A percentile compares a stretch with the other conserved stretches of the same genome.
Conservation (phyloP, 257 asterid genomes). For the Lycium ferocissimum region DNA sequence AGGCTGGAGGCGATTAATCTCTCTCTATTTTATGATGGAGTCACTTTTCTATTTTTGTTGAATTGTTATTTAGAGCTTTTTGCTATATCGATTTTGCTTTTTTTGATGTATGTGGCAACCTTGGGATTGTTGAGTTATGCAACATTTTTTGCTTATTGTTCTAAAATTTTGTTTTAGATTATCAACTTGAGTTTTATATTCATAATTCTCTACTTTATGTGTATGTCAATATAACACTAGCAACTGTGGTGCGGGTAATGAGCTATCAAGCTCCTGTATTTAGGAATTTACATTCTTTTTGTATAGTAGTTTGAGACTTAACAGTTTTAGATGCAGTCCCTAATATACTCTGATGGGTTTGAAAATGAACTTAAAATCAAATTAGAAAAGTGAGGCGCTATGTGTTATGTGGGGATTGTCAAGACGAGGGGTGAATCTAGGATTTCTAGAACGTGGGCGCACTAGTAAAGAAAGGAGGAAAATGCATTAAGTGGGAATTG, state of each 20-base stretch:
- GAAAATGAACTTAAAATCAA: neutral
- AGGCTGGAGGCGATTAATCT: constrained; percentile 60
- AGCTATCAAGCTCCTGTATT: too few species aligned
- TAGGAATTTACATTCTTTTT: neutral
- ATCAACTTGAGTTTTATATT: neutral
- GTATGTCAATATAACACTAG: neutral
- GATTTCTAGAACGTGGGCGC: too few species aligned
- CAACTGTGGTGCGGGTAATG: neutral
- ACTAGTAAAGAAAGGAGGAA: too few species aligned
- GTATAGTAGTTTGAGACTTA: neutral
- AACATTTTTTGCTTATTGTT: neutral
- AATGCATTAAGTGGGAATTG: too few species aligned
- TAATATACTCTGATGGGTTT: neutral
- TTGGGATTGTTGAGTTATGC: neutral
- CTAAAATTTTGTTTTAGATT: neutral
- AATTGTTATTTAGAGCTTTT: neutral
- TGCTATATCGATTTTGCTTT: constrained; percentile 16
- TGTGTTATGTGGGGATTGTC: neutral
- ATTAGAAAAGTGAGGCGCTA: neutral
- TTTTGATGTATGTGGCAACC: neutral
- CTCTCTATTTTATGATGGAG: neutral
- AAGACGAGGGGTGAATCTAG: too few species aligned
- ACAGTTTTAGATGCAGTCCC: neutral
- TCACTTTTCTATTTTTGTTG: neutral
- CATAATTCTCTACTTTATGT: neutral